Evolutionary conservation across 1,284 basidiomycete species (phyloP).

Genomic region (Tremellales sp.): DNA sequence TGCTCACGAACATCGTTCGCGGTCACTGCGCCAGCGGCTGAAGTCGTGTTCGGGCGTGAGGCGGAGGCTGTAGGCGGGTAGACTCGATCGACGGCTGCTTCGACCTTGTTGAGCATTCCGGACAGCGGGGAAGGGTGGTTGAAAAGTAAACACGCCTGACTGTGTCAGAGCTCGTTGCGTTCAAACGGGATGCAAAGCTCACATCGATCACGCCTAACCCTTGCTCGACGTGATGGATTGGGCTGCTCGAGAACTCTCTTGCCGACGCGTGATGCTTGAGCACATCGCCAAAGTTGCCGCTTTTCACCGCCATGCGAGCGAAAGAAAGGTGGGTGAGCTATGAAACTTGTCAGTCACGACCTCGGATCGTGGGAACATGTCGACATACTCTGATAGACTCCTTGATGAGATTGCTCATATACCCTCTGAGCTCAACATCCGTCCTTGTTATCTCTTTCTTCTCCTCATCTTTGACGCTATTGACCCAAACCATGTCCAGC

Average conservation of each 20-base stretch:
- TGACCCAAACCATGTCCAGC: conserved; percentile 34
- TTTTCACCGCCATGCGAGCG: conserved; percentile 32
- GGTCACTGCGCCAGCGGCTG: conserved; percentile 19
- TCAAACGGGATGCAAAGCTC: conserved; percentile 3
- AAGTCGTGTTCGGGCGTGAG: neutral
- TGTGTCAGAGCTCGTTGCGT: neutral
- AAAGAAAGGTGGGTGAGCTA: conserved; percentile 43
- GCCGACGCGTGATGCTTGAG: conserved; percentile 28
- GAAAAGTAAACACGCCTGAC: conserved; percentile 32
- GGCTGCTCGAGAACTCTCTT: conserved; percentile 34
- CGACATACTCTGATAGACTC: conserved; percentile 42
- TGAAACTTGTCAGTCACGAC: neutral
- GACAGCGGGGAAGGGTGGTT: conserved; percentile 26
- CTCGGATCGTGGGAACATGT: too few relatives aligned
- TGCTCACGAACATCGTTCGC: conserved; percentile 30
- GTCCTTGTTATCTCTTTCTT: conserved; percentile 30
- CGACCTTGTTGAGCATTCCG: conserved; percentile 38
- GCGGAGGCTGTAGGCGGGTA: conserved; percentile 21
- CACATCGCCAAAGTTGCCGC: conserved; percentile 22
- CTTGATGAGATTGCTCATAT: conserved; percentile 45
- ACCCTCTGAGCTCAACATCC: conserved; percentile 40
- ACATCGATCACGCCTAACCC: conserved; percentile 37
- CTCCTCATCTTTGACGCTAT: conserved; percentile 15
- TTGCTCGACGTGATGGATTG: conserved; percentile 37
- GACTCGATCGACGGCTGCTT: conserved; percentile 33